These are phyloP conservation scores for Macrotyloma uniflorum DNA, from an alignment of 306 rosid genomes.

Conservation along the genomic window DNA sequence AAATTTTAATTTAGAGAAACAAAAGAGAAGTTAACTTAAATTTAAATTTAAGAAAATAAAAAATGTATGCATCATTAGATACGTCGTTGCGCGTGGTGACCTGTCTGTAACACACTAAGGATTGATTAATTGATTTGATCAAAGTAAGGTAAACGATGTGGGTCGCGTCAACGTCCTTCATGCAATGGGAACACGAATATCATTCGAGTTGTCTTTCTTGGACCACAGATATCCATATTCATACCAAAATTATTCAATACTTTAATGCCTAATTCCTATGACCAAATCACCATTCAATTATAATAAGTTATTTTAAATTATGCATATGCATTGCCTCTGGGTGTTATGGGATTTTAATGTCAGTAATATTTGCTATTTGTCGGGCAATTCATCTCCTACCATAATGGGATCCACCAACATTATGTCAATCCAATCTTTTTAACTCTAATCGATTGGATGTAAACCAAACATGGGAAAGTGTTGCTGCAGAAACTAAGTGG, in stretches of 20 bases:
- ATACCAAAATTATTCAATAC: neutral
- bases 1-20: too few species aligned
- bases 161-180: constrained; percentile 15
- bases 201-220: constrained; percentile 24
- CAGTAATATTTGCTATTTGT: neutral
- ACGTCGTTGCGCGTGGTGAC: neutral
- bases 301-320: neutral
- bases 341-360: neutral
- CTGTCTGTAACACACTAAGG: neutral
- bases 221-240: neutral
- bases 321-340: neutral
- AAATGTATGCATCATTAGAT: too few species aligned
- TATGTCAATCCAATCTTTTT: neutral
- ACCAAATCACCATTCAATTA: neutral
- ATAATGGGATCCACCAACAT: neutral
- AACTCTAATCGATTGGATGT: neutral
- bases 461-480: neutral
- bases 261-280: neutral
- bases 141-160: neutral
- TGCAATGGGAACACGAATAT: constrained; percentile 6
- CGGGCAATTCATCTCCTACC: neutral
- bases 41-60: too few species aligned
- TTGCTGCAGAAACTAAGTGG: neutral
- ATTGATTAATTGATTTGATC: neutral
- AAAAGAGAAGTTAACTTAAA: too few species aligned